Evolutionary conservation across 179 eudicot species (phyloP), one percentile per base, ranked within the genome.

Genomic region (Pouteria campechiana): DNA sequence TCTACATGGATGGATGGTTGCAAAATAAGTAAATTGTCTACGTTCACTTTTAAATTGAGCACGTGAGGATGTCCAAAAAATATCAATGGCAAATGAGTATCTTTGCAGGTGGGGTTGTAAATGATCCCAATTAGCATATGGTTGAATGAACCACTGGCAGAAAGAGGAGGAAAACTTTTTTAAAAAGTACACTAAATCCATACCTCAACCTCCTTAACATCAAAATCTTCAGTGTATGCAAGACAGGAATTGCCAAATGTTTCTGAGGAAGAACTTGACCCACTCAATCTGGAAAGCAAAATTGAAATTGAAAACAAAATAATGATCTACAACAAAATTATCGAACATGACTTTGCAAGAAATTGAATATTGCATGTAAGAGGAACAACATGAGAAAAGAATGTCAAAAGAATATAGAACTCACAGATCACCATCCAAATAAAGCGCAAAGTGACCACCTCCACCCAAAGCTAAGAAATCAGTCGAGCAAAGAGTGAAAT

Each of bases 171-270:
- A 24, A 27, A 35, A 11, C 55, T n/a, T n/a, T n/a, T n/a, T n/a
- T n/a, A n/a, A n/a, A n/a, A n/a, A n/a, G 55, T 16, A 40, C 27
- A 33, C 12, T 13, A 9, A 17, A 24, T 17, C 7, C 37, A 19
- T 58, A 87, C 98, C 96, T 90, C 98, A 35, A 86, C 75, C 59
- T 86, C 82, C 70, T 86, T 90, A 58, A 90, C 93, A 44, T 67
- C 77, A 60, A 90, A 90, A 42, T 81, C 79, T 55, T 68, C 73
- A 0, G 84, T 36, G 37, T 32, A 43, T 2, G 98, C 73, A 50
- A 90, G 79, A 62, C 98, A 82, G 49, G 90, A 50, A 53, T 90
- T 90, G 13, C 94, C 98, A 45, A 81, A 90, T 28, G 98, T 90
- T 62, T 90, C 96, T 17, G 96, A 90, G 21, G 87, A 77, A 32